Base-by-base conservation (phyloP, 2,329 filamentous ascomycete species). In the Diaporthe helianthi region DNA sequence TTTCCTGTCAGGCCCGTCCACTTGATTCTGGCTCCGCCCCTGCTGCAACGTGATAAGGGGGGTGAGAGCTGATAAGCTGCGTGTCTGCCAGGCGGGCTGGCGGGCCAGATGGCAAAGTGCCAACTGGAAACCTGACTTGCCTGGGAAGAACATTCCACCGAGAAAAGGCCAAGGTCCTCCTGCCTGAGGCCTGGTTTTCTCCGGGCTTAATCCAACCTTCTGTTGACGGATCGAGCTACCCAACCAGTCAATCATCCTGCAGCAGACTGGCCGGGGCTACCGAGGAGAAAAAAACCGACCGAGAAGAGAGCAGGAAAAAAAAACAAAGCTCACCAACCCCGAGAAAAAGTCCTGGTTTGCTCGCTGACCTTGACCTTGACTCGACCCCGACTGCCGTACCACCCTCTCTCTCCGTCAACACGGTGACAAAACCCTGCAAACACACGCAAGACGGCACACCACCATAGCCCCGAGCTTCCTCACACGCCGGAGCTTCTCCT, bases 321-420 rank as follows among this genome's bases (percentile, higher is more conserved):
- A 49, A 49, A 36, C 58, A 63, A 63, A 49, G 58, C 41, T 63
- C 58, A 63, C 44, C 58, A 63, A 44, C 19, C 58, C 29, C 29
- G 17, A 47, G 44, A 61, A 54, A 29, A 64, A 29, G 55, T 58
- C 49, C 51, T 36, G 49, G 69, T 29, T 36, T 31, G 55, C 55
- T 64, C 46, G 52, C 41, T 54, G 38, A 31, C 58, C 58, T 41
- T 61, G 58, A 61, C 58, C 58, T 49, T 63, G 61, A 47, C 65
- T 68, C 65, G 58, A 68, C 65, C 44, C 61, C 65, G 44, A 68
- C 65, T 55, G 55, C 65, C 65, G 49, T 47, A 46, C 33, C 65
- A 64, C 47, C 65, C 52, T 24, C 60, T 61, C 49, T 51, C 55
- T 49, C 65, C 65, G 46, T 58, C 41, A 44, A 63, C 58, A 63